phyloP scores from a whole-genome alignment of 768 basidiomycete genomes.

The Candolleomyces eurysporus region DNA sequence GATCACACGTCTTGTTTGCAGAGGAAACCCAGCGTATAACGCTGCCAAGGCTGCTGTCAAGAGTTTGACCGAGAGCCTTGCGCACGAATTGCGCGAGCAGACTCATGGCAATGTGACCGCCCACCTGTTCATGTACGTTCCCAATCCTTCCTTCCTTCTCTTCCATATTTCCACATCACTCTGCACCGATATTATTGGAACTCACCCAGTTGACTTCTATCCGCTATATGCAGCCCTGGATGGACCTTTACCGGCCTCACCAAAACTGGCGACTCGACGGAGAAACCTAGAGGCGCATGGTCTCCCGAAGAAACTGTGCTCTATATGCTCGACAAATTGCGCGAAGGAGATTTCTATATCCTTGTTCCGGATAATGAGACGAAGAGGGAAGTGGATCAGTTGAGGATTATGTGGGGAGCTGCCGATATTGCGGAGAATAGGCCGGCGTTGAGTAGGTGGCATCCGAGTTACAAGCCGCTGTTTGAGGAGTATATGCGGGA shows the following conservation, averaged over 20 bases:
- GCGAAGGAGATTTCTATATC: slow-evolving; percentile 88
- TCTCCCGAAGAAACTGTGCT: slow-evolving; percentile 83
- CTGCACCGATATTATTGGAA: slow-evolving; percentile 1
- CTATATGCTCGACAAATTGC: slow-evolving; percentile 82
- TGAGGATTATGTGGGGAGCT: slow-evolving; percentile 87
- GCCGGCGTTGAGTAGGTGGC: slow-evolving; percentile 86
- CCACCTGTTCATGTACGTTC: slow-evolving; percentile 86
- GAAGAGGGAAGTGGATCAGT: slow-evolving; percentile 72
- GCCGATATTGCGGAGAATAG: slow-evolving; percentile 83
- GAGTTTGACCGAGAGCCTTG: slow-evolving; percentile 59
- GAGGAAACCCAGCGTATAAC: slow-evolving; percentile 79
- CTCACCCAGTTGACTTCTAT: slow-evolving; percentile 1
- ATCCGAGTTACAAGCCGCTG: slow-evolving; percentile 73
- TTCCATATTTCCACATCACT: background rate
- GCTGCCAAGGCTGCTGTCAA: slow-evolving; percentile 76
- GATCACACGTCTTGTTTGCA: slow-evolving; percentile 22
- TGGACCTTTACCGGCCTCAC: slow-evolving; percentile 82
- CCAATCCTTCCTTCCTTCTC: slow-evolving; percentile 6
- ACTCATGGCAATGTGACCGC: slow-evolving; percentile 73
- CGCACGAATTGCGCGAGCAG: slow-evolving; percentile 66
- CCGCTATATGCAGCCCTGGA: slow-evolving; percentile 59
- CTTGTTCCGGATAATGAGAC: slow-evolving; percentile 94
- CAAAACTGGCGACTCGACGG: slow-evolving; percentile 30
- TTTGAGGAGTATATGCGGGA: slow-evolving; percentile 77
- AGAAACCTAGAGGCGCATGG: slow-evolving; percentile 89